Conservation (phyloP, 805 yeast species). For the Schwanniomyces polymorphus region DNA sequence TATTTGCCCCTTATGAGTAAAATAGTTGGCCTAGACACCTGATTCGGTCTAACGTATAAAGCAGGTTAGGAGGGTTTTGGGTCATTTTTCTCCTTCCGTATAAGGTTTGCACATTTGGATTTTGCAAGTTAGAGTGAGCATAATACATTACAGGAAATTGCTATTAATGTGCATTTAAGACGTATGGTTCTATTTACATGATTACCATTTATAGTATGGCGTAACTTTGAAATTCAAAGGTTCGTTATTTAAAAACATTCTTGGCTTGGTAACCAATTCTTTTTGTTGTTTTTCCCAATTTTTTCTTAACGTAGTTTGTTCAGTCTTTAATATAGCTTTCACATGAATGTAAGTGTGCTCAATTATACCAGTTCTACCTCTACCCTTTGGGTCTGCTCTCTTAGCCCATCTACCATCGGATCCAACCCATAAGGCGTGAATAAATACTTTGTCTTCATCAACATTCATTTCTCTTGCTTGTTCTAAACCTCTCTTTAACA, state of each 20-base stretch:
- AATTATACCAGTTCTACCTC: constrained; percentile 85
- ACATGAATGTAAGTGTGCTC: constrained; percentile 79
- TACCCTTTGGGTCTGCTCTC: constrained; percentile 79
- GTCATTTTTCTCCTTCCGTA: not conserved
- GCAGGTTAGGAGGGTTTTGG: not conserved
- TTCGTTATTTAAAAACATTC: constrained; percentile 44
- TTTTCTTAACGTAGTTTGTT: constrained; percentile 60
- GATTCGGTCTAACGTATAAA: not conserved
- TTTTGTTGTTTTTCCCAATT: constrained; percentile 58
- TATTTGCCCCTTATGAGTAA: not conserved
- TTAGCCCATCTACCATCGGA: constrained; percentile 76
- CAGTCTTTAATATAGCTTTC: constrained; percentile 70
- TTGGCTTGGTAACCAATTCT: constrained; percentile 51
- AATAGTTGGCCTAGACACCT: not conserved
- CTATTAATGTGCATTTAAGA: not conserved
- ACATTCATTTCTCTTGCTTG: constrained; percentile 65
- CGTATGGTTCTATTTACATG: constrained; percentile 7
- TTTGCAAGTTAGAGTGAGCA: constrained; percentile 1
- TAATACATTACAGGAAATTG: not conserved
- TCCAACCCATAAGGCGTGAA: constrained; percentile 87
- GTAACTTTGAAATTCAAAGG: constrained; percentile 44
- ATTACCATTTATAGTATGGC: constrained; percentile 43
- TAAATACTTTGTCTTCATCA: constrained; percentile 60
- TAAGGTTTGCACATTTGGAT: not conserved
- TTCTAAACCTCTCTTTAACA: constrained; percentile 69